Evolutionary conservation across 2,329 filamentous ascomycete species (phyloP).

Genomic region (Penicillium palitans): DNA sequence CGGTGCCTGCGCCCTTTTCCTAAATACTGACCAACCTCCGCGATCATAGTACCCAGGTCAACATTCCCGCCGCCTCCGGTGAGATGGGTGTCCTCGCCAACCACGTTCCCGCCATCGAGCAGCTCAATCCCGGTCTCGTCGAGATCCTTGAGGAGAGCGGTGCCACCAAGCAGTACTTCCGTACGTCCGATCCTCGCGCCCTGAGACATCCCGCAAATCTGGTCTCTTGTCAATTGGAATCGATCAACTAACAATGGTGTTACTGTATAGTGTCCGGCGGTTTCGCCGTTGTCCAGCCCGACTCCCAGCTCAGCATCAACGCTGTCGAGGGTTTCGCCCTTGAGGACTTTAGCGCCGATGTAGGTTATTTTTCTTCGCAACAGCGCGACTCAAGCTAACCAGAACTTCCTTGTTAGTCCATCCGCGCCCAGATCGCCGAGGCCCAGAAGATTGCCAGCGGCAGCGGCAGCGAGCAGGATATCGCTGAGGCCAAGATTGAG

Average conservation of each 20-base stretch:
- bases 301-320: slow-evolving; percentile 95
- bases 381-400: slow-evolving; percentile 5
- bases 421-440: slow-evolving; percentile 87
- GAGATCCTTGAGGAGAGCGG: slow-evolving; percentile 94
- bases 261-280: slow-evolving; percentile 77
- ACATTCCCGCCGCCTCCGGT: slow-evolving; percentile 95
- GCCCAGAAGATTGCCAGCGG: slow-evolving; percentile 92
- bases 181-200: slow-evolving; percentile 57
- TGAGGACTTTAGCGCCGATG: slow-evolving; percentile 92
- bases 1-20: slow-evolving; percentile 15
- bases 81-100: slow-evolving; percentile 99
- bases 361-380: slow-evolving; percentile 34
- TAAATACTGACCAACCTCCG: slow-evolving; percentile 60
- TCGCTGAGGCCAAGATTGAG: slow-evolving; percentile 99
- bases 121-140: slow-evolving; percentile 93
- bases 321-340: slow-evolving; percentile 92
- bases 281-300: slow-evolving; percentile 94
- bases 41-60: slow-evolving; percentile 83
- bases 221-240: slow-evolving; percentile 7
- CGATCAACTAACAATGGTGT: slow-evolving; percentile 22
- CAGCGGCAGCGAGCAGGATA: slow-evolving; percentile 90
- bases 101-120: slow-evolving; percentile 98
- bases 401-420: slow-evolving; percentile 53
- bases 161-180: slow-evolving; percentile 92
- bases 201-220: slow-evolving; percentile 5